These are phyloP conservation scores for Pouteria glomerata DNA, from an alignment of 148 eudicot genomes.

Conservation along the genomic window DNA sequence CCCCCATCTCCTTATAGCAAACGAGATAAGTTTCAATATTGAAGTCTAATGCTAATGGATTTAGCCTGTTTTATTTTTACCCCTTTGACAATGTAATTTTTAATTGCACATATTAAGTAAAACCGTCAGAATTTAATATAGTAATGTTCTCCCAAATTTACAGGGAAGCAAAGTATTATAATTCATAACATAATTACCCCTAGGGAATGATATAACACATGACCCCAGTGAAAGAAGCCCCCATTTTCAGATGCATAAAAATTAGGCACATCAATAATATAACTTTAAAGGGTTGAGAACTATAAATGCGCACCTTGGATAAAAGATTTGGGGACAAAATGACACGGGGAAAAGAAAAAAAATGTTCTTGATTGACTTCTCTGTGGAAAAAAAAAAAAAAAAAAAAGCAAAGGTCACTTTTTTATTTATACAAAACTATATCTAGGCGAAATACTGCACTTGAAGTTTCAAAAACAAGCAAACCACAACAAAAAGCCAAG, in stretches of 20 bases:
- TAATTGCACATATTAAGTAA: too few relatives aligned
- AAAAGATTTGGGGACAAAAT: not conserved
- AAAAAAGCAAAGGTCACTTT: constrained; percentile 10
- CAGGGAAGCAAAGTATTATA: not conserved
- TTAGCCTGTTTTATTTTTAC: not conserved
- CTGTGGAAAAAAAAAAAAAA: constrained; percentile 1
- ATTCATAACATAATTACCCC: not conserved
- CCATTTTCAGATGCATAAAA: not conserved
- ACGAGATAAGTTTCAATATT: not conserved
- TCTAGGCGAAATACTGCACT: constrained; percentile 10
- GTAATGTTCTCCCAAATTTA: not conserved
- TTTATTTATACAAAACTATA: not conserved
- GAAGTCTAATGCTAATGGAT: not conserved
- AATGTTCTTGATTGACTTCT: constrained; percentile 1
- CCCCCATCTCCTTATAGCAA: not conserved
- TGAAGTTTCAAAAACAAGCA: constrained; percentile 15
- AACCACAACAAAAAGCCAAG: constrained; percentile 15
- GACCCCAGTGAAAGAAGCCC: not conserved
- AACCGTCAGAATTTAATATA: not conserved
- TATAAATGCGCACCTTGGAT: not conserved
- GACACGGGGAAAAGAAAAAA: not conserved
- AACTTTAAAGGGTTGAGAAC: not conserved
- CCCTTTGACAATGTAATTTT: not conserved
- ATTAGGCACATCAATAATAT: not conserved
- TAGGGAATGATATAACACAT: not conserved